Base-by-base conservation (phyloP, 768 basidiomycete genomes). In the Pleurotus tuber-regium region DNA sequence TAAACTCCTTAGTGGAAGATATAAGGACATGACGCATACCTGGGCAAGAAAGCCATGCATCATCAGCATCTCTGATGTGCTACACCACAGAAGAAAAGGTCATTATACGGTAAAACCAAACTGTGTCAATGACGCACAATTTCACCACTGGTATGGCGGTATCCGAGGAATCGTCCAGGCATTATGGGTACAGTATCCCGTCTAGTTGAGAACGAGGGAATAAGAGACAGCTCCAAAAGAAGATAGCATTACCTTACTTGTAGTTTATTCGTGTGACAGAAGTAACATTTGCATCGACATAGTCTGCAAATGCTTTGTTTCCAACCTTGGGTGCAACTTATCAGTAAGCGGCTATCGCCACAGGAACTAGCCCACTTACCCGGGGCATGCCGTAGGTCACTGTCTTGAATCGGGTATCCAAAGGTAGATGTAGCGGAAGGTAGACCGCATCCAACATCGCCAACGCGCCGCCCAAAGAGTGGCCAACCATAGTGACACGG, bases 181-280 rank as follows among this genome's bases (percentile, higher is more conserved):
- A 74, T 18, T 31, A 72, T 73, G 33, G 76, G 72, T 24, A 75
- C 62, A 14, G 60, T 52, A 51, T 77, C 76, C 56, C 73, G 61
- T 57, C 72, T 72, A 53, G 10, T 36, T 18, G 19, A 25, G 16
- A 6, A 41, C 12, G 21, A 18, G 19, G 25, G 19, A 18, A 23
- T 28, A 40, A 2, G 4, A n/a, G 10, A n/a, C n/a, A n/a, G 6
- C 54, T 40, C 5, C 26, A 24, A 25, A 16, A 9, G n/a, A 14
- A 16, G 39, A n/a, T n/a, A 41, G 39, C n/a, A 14, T 30, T 4
- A 44, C 64, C 70, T 51, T 31, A 73, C 74, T 63, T 72, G 66
- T 87, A 85, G 59, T 82, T 86, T 56, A 87, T 78, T 57, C 80
- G 84, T 1, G 76, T 81, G 41, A 86, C 55, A 9, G 65, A 48